These are phyloP conservation scores for Aspergillus neotritici DNA, from an alignment of 2,329 filamentous ascomycete genomes.

Conservation along the genomic window DNA sequence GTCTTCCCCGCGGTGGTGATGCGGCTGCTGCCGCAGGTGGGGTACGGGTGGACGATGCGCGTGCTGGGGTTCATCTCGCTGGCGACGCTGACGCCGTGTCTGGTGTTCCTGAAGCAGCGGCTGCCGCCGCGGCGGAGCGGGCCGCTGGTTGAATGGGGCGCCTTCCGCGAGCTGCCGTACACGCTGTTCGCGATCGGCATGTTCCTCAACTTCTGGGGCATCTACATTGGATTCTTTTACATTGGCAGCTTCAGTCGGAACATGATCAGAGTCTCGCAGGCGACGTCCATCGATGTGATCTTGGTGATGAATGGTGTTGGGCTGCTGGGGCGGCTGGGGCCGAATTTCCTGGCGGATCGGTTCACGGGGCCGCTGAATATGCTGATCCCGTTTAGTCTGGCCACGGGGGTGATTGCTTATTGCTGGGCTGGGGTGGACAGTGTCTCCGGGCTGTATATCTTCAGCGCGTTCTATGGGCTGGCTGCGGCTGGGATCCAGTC, in stretches of 20 bases:
- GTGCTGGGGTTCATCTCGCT: constrained; percentile 57
- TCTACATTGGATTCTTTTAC: constrained; percentile 52
- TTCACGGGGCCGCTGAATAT: constrained; percentile 57
- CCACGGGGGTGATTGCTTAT: constrained; percentile 43
- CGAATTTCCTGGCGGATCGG: constrained; percentile 54
- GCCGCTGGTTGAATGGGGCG: constrained; percentile 46
- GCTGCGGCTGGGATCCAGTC: constrained; percentile 59
- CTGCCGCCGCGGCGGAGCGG: constrained; percentile 47
- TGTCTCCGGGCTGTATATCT: constrained; percentile 53
- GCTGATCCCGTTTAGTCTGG: constrained; percentile 47
- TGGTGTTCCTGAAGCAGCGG: constrained; percentile 46
- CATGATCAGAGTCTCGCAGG: constrained; percentile 37
- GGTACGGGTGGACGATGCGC: constrained; percentile 61
- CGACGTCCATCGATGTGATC: constrained; percentile 54
- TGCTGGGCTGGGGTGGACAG: constrained; percentile 55
- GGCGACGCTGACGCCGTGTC: constrained; percentile 36
- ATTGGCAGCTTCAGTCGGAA: constrained; percentile 38
- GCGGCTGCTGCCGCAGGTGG: constrained; percentile 54
- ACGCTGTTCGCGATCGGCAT: constrained; percentile 38
- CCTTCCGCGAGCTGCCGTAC: constrained; percentile 49
- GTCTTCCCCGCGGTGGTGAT: constrained; percentile 57
- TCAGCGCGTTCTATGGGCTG: constrained; percentile 60
- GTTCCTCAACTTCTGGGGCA: constrained; percentile 46
- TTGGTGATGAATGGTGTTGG: constrained; percentile 62
- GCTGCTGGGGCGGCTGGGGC: constrained; percentile 52